Conservation (phyloP, 768 basidiomycete genomes). For the Serendipita sp. region DNA sequence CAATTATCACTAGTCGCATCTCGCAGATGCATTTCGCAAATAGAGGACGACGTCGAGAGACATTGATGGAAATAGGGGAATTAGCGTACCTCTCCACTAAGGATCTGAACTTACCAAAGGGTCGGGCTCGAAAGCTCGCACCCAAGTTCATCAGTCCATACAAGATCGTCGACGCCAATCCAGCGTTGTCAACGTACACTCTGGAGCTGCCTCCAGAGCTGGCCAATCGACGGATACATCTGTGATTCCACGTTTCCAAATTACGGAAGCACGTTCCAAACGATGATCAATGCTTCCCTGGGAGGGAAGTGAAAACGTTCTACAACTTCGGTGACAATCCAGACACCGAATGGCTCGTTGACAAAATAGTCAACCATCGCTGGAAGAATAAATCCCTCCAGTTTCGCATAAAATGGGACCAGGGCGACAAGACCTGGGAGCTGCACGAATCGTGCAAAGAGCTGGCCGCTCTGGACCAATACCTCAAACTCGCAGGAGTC, state of each 20-base stretch:
- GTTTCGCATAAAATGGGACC: constrained; percentile 23
- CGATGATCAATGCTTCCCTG: constrained; percentile 25
- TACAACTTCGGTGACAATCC: background rate
- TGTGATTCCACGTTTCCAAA: constrained; percentile 23
- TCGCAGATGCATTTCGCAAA: constrained; percentile 23
- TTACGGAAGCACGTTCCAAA: constrained; percentile 20
- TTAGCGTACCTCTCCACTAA: constrained; percentile 18
- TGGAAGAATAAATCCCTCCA: constrained; percentile 16
- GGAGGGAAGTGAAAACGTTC: background rate
- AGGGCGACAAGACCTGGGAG: constrained; percentile 24
- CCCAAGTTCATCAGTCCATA: constrained; percentile 20
- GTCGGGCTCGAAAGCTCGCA: constrained; percentile 16
- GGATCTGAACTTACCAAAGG: constrained; percentile 19
- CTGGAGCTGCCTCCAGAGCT: constrained; percentile 21
- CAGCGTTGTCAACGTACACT: constrained; percentile 17
- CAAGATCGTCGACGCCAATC: background rate
- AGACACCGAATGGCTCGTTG: constrained; percentile 17
- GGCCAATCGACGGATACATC: constrained; percentile 18
- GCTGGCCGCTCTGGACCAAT: constrained; percentile 16
- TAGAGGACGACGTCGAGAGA: constrained; percentile 9
- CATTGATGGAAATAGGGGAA: constrained; percentile 17
- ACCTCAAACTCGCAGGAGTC: constrained; percentile 21
- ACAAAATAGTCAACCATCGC: constrained; percentile 16
- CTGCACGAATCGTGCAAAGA: constrained; percentile 16
- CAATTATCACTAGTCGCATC: constrained; percentile 18